Base-by-base conservation (phyloP, 352 stramenopile species). In the Plasmopara halstedii region DNA sequence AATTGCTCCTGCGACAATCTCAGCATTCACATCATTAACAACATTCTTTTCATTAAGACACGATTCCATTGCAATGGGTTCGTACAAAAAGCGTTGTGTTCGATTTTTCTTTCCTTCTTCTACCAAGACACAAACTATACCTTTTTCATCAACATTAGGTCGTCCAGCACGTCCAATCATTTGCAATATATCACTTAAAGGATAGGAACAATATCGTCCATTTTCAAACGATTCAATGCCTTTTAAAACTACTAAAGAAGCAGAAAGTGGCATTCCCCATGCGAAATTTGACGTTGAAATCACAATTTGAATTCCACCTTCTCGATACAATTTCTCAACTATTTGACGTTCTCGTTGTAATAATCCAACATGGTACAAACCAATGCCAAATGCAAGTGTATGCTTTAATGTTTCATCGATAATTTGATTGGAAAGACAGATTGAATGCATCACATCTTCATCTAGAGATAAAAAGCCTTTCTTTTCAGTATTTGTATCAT, bases 91-190 rank as follows among this genome's bases (percentile, higher is more conserved):
- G 46, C 97, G 97, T 59, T 97, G 92, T 32, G 95, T 98, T 70
- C 98, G 98, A 56, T 96, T 97, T 74, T 99, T 99, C 74, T 99
- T 98, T 32, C 84, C 89, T 47, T 97, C 93, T 60, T 98, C 84
- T 7, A 98, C 93, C 38, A 99, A 83, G 14, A 99, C 95, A 58
- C 96, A 97, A 13, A 96, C 97, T 25, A 98, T 75, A 26, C 94
- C 94, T 59, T 88, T 83, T 15, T 87, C 87, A 63, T 99, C 96
- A 58, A 99, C 96, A 34, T 97, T 73, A 18, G 95, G 95, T 3
- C 96, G 82, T 7, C 97, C 96, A 3, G 96, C 96, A 42, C 97
- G 75, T 10, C 97, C 97, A 74, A 99, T 99, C 96, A 99, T 99
- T 64, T 99, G 96, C n/a, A 99, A 60, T 25, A 99, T 71, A 64